phyloP scores from a whole-genome alignment of 345 rosid genomes.

The Psidium guajava region DNA sequence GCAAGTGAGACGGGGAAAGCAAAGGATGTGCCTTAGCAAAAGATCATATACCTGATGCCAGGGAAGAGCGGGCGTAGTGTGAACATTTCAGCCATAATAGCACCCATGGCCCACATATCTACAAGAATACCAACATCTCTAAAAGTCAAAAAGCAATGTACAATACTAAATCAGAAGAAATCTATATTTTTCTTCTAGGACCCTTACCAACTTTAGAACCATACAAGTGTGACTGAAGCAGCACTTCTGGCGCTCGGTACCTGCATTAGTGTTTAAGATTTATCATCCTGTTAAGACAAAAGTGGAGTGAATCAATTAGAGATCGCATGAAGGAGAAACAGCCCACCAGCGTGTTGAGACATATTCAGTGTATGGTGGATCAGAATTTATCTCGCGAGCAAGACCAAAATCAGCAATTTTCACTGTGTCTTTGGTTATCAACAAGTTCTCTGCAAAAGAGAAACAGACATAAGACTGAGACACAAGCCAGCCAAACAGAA shows the following conservation, averaged over 20 bases:
- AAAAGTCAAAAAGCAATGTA: not conserved
- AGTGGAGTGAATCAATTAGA: not conserved
- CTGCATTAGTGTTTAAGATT: not conserved
- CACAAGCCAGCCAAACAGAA: not conserved
- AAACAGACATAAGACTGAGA: not conserved
- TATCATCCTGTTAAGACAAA: not conserved
- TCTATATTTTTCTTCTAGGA: not conserved
- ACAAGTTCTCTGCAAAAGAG: conserved; percentile 21
- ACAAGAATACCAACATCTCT: not conserved
- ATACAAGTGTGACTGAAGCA: conserved; percentile 14
- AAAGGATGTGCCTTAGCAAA: not conserved
- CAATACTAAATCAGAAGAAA: not conserved
- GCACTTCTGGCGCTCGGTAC: conserved; percentile 43
- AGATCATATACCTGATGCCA: conserved; percentile 16
- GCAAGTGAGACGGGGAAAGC: not conserved
- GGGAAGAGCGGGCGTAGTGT: conserved; percentile 29
- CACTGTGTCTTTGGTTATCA: conserved; percentile 15
- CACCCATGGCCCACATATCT: conserved; percentile 59
- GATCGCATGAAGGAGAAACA: not conserved
- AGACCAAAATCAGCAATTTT: conserved; percentile 44
- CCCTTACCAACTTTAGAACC: conserved; percentile 33
- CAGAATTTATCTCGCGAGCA: conserved; percentile 27
- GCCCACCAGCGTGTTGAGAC: conserved; percentile 34
- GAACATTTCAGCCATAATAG: conserved; percentile 36
- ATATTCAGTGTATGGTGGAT: conserved; percentile 22